Base-by-base conservation (phyloP, 179 eudicot species). In the Silene noctiflora region DNA sequence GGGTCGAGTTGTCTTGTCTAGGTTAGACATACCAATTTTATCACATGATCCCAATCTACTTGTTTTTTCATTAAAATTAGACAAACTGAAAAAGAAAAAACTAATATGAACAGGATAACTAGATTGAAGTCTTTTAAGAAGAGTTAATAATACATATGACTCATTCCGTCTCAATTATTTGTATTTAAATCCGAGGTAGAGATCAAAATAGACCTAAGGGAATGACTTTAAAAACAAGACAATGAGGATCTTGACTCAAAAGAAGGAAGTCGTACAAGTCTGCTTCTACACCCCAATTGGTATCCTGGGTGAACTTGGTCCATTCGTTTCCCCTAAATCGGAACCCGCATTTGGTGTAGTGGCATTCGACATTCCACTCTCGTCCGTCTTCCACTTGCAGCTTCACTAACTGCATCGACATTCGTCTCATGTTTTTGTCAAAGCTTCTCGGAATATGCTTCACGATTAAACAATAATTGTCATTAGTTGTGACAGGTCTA, bases 391-490 rank as follows among this genome's bases (percentile, higher is more conserved):
- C 76, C 6, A 6, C 48, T 56, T 27, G 25, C 39, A 80, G 14
- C 48, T 65, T 76, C 35, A 56, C 73, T 24, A 3, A 12, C 39
- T 65, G 6, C 19, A 12, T 27, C 46, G 19, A 2, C 10, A 3
- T 24, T 27, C 44, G 70, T 31, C 19, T n/a, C 79, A 76, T 63
- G 79, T 63, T 14, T 11, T 71, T 48, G 19, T 8, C 14, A 20
- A 75, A 75, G 1, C 14, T 14, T 35, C 1, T 64, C 6, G 79
- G 76, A 11, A 80, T 62, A 22, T 53, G 76, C 82, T 79, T 25
- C n/a, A 16, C 27, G 22, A 4, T 22, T 24, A n/a, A 48, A 70
- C 11, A 39, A 39, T 39, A 39, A 8, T 39, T 6, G 46, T 39
- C 46, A 39, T 39, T 39, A 0, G 46, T 39, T 39, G 10, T 8